Base-by-base conservation (phyloP, 148 eudicot species). In the Cornus kousa region DNA sequence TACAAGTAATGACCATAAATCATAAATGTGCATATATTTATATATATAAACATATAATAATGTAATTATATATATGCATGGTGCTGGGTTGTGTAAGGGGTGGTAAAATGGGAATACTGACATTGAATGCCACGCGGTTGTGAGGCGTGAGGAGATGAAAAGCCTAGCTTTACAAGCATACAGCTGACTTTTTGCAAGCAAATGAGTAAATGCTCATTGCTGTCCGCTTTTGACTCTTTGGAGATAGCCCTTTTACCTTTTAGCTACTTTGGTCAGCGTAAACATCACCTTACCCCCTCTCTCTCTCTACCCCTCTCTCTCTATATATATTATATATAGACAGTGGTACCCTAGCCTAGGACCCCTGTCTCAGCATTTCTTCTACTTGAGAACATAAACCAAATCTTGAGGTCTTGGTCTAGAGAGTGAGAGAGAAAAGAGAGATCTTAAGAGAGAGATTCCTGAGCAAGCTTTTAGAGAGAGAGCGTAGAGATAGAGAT, bases 181-280 rank as follows among this genome's bases (percentile, higher is more conserved):
- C 39, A 83, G 82, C 76, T 83, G 83, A 83, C 83, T 79, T 79
- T 83, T 83, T 75, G 85, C 77, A 76, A 74, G 24, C 77, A 72
- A 75, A 70, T 14, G 70, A 82, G 79, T 82, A 82, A 82, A 82
- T 82, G 82, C 85, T 62, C 62, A 70, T 77, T 68, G 81, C 74
- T 77, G 80, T 68, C 74, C 81, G 17, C 62, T 69, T 74, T 82
- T 78, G 85, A 82, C 85, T 82, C 85, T 82, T 67, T 69, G 53
- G 71, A 59, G 71, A 74, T 75, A n/a, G 4, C 23, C 46, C 39
- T 11, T 76, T 66, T 77, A 7, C 35, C 50, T 33, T 53, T 71
- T 5, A 72, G n/a, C 14, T 31, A 23, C 23, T 69, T 72, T 7
- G 75, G 81, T 78, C 78, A 78, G 80, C 81, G 77, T 82, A 68